Evolutionary conservation across 139 green algal species (phyloP), one percentile per base, ranked within the genome.

Genomic region (Nannochloris sp.): DNA sequence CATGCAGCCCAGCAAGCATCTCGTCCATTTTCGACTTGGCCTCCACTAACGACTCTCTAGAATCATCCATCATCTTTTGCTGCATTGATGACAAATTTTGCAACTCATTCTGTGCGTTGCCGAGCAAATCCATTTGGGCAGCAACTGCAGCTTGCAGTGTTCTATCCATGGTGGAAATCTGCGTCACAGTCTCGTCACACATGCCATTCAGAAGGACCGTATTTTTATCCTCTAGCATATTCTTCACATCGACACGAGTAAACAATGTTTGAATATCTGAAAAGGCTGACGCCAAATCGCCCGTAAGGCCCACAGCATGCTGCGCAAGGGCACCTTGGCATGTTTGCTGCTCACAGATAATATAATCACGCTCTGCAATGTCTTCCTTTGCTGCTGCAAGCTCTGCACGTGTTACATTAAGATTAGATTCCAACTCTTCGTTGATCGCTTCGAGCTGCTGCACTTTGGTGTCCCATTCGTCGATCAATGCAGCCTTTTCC

Each of bases 161-260:
- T 3, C 28, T 48, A 29, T 81, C 51, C 46, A 84, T 56, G 3
- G 56, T 63, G 5, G 50, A 37, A 28, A 83, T 43, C 1, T 44
- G 43, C 29, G 33, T 5, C 60, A 61, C 50, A 5, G 67, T 63
- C 1, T 30, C 49, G 10, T 49, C 40, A 5, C 36, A 51, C 44
- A 83, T 51, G 16, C 69, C 62, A 20, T 62, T 49, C 49, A 71
- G 67, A 31, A 69, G n/a, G n/a, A n/a, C 46, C 5, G 23, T 5
- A 55, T 84, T 83, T 48, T 17, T 43, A 12, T 59, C 63, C 63
- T 84, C 77, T 16, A 81, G 37, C 8, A 4, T 49, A 43, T 70
- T 68, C 33, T 70, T 80, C 8, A 46, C 62, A 11, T 72, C 70
- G 49, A 80, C 57, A 6, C 70, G 33, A 13, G 29, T 3, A 29